These are phyloP conservation scores for Gossypium ekmanianum DNA, from an alignment of 345 rosid species.

Conservation along the genomic window DNA sequence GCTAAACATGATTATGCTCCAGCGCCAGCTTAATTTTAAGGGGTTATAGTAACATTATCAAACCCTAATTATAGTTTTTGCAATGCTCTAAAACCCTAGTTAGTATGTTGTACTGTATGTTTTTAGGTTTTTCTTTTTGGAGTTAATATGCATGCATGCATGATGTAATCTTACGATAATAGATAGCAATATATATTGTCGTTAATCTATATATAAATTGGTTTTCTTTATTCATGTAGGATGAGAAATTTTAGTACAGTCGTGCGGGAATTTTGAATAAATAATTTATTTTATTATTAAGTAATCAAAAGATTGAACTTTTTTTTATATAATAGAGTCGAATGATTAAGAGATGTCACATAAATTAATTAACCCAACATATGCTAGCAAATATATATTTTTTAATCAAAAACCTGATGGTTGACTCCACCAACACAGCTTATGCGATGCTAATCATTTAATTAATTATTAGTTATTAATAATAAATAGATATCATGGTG, in stretches of 20 bases:
- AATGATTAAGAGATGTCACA: neutral
- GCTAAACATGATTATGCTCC: conserved; percentile 25
- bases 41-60: neutral
- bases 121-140: too few relatives aligned
- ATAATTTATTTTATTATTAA: too few relatives aligned
- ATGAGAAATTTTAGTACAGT: too few relatives aligned
- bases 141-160: too few relatives aligned
- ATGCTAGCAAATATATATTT: too few relatives aligned
- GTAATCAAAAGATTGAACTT: too few relatives aligned
- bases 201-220: too few relatives aligned
- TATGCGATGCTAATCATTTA: neutral
- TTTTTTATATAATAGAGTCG: neutral
- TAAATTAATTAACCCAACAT: neutral
- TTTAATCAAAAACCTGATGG: neutral
- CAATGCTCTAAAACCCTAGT: neutral
- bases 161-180: too few relatives aligned
- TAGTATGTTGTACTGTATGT: neutral
- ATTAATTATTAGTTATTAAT: too few relatives aligned
- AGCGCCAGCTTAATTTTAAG: conserved; percentile 17
- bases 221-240: neutral
- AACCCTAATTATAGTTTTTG: neutral
- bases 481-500: neutral
- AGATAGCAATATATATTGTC: too few relatives aligned
- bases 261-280: too few relatives aligned
- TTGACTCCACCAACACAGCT: neutral